Base-by-base conservation (phyloP, 306 rosid genomes). In the Echinosophora koreensis region DNA sequence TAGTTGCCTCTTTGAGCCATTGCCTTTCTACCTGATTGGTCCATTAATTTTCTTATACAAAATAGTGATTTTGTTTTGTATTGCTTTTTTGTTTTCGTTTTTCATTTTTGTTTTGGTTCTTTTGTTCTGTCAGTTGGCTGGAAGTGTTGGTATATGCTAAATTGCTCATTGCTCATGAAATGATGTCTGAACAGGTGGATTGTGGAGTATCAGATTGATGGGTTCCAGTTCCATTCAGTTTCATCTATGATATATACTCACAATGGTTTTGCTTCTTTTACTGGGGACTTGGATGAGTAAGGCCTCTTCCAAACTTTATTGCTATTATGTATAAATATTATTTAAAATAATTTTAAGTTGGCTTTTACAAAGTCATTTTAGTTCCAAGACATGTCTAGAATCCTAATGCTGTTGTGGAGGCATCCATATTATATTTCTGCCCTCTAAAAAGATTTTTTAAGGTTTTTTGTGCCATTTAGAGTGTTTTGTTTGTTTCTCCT, bases 191-290 rank as follows among this genome's bases (percentile, higher is more conserved):
- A 80, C 91, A 94, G 98, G 98, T 95, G 98, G 98, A 78, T 86
- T 50, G 82, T 37, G 46, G 97, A 95, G 93, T 95, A 95, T 83
- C 93, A 84, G 66, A 84, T 94, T 82, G 98, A 95, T 82, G 98
- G 98, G 67, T 92, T 90, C 86, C 89, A 81, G 77, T 95, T 95
- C 84, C 98, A 95, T 87, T 95, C 98, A 65, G 82, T 95, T 42
- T 85, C 98, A 62, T 92, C 98, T 8, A 95, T 95, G 98, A 80
- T 95, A 54, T 95, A 92, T 69, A 89, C 97, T 1, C 97, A 95
- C 93, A 95, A 95, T 69, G 98, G 98, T 85, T 95, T 92, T 80
- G 97, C 98, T 84, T 85, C 97, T 35, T 95, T 95, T 83, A 92
- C 93, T 3, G 98, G 98, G 34, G 95, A 95, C 82, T 70, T 95